Evolutionary conservation across 1,284 basidiomycete species (phyloP).

Genomic region (Singerocomus inundabilis): DNA sequence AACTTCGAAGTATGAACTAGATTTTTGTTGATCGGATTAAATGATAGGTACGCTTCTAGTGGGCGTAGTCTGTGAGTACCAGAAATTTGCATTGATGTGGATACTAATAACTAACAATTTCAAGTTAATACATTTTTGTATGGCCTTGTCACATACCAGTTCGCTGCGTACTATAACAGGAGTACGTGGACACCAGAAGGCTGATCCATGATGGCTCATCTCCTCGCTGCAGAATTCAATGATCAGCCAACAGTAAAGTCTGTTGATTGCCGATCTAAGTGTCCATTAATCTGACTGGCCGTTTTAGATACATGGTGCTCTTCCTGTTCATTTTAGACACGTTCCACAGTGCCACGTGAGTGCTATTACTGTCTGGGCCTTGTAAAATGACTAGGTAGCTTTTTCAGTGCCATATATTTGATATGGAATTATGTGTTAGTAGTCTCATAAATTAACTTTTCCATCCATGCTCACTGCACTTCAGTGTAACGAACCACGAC

Average conservation of each 20-base stretch:
- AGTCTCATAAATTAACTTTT: background rate
- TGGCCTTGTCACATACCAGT: constrained; percentile 50
- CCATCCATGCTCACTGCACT: too few species aligned
- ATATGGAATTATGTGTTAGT: constrained; percentile 20
- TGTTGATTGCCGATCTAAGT: background rate
- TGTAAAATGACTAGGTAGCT: background rate
- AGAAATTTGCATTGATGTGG: background rate
- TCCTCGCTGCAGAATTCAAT: constrained; percentile 38
- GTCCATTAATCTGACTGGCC: background rate
- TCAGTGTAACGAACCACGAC: too few species aligned
- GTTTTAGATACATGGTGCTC: constrained; percentile 38
- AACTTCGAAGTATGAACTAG: background rate
- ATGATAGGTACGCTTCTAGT: constrained; percentile 38
- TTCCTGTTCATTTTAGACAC: too few species aligned
- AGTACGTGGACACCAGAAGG: constrained; percentile 34
- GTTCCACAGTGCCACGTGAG: constrained; percentile 38
- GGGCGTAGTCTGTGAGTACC: constrained; percentile 39
- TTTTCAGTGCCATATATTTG: constrained; percentile 17
- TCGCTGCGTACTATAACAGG: constrained; percentile 41
- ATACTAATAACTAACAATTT: background rate
- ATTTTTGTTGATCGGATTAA: background rate
- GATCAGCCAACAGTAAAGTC: constrained; percentile 34
- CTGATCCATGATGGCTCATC: background rate
- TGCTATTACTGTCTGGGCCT: background rate
- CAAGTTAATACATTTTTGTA: constrained; percentile 53